Evolutionary conservation across 495 filamentous ascomycete species (phyloP), one percentile per base, ranked within the genome.

Genomic region (Ascobolus immersus): DNA sequence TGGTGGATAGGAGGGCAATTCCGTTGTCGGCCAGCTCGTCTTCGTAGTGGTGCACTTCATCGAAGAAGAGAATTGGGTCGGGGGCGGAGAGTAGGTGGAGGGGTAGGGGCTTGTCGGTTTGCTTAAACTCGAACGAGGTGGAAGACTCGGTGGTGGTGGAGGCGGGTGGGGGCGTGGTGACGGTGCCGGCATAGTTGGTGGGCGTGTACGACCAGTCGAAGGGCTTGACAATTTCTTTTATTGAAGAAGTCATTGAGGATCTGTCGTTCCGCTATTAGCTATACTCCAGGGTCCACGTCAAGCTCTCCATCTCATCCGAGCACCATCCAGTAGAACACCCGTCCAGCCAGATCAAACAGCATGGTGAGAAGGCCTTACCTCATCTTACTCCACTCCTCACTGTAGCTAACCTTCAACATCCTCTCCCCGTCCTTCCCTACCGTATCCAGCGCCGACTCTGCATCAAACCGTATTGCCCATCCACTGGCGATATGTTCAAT

Each of bases 21-120:
- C 86, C 86, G 51, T 96, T 96, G 50, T 96, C 86, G 25, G 91
- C 86, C 35, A 96, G 66, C 55, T 96, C 86, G 52, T 89, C 82
- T 57, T 94, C 86, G 50, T 94, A 96, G 18, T 94, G 62, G 39
- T 92, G 67, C 18, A 94, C 79, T 37, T 92, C 78, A 49, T 94
- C 80, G 49, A 80, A 84, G 55, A 93, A 89, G 0, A 86, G 55
- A 40, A 96, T 96, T 2, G 89, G 89, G 47, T 96, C 86, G 0
- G 72, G 75, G 11, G 17, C n/a, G 4, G 17, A 17, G 4, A 31
- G 28, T n/a, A 31, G 28, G n/a, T n/a, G 2, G 28, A 17, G n/a
- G 28, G 28, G 28, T 4, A 31, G 28, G 11, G 11, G 3, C 12
- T 31, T n/a, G 4, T 31, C 4, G 28, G 11, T 25, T 7, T 7